Base-by-base conservation (phyloP, 2,329 filamentous ascomycete species). In the Nothopassalora personata region DNA sequence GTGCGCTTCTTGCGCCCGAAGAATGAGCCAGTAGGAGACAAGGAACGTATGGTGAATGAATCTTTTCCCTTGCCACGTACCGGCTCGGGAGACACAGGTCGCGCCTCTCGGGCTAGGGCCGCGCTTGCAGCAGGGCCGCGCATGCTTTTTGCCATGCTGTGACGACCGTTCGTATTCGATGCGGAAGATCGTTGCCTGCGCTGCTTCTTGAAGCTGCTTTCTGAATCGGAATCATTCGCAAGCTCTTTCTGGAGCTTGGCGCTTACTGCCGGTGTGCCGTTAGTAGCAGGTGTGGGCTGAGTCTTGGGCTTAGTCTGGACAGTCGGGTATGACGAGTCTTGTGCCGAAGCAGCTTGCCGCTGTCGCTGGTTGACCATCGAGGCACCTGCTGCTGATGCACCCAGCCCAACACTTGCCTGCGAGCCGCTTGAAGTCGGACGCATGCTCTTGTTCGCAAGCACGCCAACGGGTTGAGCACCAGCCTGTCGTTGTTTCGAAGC, bases 171-270 rank as follows among this genome's bases (percentile, higher is more conserved):
- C 47, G 79, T 74, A 45, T 74, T 74, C 4, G 62, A 56, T 1
- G 67, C 54, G 57, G 71, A 60, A 52, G 60, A 54, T 58, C 65
- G 58, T 6, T 5, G 73, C 70, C 54, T 76, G 71, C 39, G 81
- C 75, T 61, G 81, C 47, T 90, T 86, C 69, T 84, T 88, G 77
- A 96, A 96, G 71, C 90, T 96, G 74, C 89, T 96, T 23, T 74
- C 78, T 4, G 79, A 80, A 36, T 77, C 77, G 60, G 71, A 73
- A 53, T 79, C 77, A 52, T 76, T 72, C n/a, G 74, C 70, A 11
- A 69, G 46, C 48, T 69, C 63, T 36, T 68, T 66, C 39, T 70
- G 67, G 36, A 68, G 48, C 52, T 64, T 68, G 6, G 61, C 57
- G 45, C 64, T 68, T 8, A 67, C 55, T 11, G 57, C 53, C 5